Conservation (phyloP, 768 basidiomycete species). For the Naganishia vaughanmartiniae region DNA sequence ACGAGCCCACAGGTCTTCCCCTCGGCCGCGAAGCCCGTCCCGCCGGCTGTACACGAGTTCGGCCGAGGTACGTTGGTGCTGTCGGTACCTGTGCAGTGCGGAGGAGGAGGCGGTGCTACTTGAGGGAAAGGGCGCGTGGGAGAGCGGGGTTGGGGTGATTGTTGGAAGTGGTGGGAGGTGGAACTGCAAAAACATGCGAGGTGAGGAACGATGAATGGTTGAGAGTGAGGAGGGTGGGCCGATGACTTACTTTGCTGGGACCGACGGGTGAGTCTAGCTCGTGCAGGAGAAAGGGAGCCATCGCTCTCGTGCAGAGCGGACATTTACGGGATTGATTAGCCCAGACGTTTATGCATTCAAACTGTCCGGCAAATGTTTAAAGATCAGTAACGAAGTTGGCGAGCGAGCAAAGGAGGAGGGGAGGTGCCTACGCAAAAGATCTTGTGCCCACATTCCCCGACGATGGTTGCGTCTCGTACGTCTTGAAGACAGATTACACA, state of each 20-base stretch:
- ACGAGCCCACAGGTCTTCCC: slow-evolving; percentile 52
- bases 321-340: slow-evolving; percentile 54
- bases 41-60: slow-evolving; percentile 43
- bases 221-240: not conserved
- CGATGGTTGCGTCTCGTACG: slow-evolving; percentile 71
- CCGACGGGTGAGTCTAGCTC: slow-evolving; percentile 39
- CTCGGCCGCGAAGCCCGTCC: slow-evolving; percentile 46
- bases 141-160: slow-evolving; percentile 35
- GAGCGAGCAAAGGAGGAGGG: too few relatives aligned
- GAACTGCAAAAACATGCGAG: slow-evolving; percentile 55
- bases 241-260: slow-evolving; percentile 41
- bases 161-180: slow-evolving; percentile 63
- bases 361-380: slow-evolving; percentile 50
- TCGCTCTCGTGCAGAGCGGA: slow-evolving; percentile 44
- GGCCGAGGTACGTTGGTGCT: not conserved
- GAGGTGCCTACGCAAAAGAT: slow-evolving; percentile 71
- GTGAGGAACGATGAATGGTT: not conserved
- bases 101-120: slow-evolving; percentile 35
- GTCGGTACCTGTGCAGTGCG: slow-evolving; percentile 1
- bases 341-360: slow-evolving; percentile 85
- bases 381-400: not conserved
- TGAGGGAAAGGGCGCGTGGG: slow-evolving; percentile 34
- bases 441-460: slow-evolving; percentile 77
- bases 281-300: slow-evolving; percentile 46
- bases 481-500: slow-evolving; percentile 85